A percentile compares a stretch with the other conserved stretches of the same genome.
These are phyloP conservation scores for Pneumocystis oryctolagi DNA, from an alignment of 1,139 yeast genomes.

Conservation along the genomic window DNA sequence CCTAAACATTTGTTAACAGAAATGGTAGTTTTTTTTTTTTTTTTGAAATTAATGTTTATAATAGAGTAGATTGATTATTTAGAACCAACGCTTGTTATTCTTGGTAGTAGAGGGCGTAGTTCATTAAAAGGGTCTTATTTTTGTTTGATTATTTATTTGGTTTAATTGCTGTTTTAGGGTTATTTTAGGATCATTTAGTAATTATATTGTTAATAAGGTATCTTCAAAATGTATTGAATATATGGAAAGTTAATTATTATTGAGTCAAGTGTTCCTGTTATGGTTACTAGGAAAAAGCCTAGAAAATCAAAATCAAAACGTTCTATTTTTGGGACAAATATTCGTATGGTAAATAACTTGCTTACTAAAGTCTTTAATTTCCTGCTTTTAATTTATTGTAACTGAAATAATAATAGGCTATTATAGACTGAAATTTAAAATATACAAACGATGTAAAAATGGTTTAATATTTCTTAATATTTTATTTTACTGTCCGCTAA, in stretches of 20 bases:
- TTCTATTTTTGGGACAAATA: slow-evolving; percentile 25
- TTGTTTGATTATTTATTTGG: background rate
- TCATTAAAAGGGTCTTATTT: slow-evolving; percentile 39
- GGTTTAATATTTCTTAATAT: background rate
- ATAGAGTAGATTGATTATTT: slow-evolving; percentile 44
- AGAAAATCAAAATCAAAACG: slow-evolving; percentile 47
- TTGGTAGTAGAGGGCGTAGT: slow-evolving; percentile 65
- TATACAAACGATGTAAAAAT: background rate
- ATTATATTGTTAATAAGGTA: slow-evolving; percentile 52
- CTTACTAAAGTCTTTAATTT: slow-evolving; percentile 15
- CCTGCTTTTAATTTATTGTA: slow-evolving; percentile 2
- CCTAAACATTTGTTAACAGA: slow-evolving; percentile 77
- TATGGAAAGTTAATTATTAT: background rate
- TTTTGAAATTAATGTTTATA: background rate
- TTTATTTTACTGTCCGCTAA: background rate
- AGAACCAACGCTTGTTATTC: slow-evolving; percentile 68
- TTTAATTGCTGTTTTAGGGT: slow-evolving; percentile 28
- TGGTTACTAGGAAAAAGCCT: slow-evolving; percentile 76
- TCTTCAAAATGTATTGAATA: background rate
- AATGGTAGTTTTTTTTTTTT: slow-evolving; percentile 23
- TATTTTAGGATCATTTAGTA: slow-evolving; percentile 57
- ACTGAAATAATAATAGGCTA: background rate
- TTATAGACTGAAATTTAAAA: background rate
- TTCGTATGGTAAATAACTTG: slow-evolving; percentile 30
- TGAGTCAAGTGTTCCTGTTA: slow-evolving; percentile 61